phyloP scores from a whole-genome alignment of 345 rosid genomes.

The Sonneratia caseolaris region DNA sequence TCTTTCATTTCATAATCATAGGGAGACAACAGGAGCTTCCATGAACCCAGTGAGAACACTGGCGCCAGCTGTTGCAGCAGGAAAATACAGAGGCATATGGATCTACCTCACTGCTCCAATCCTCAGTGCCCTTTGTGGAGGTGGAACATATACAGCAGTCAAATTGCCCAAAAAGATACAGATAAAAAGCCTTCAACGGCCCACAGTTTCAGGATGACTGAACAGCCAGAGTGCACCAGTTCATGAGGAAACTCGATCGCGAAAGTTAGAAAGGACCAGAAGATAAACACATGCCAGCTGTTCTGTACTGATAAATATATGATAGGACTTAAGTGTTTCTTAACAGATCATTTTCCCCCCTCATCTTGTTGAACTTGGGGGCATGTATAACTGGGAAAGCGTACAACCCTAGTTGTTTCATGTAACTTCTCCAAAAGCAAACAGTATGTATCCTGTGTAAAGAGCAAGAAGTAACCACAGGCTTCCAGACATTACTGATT shows the following conservation, averaged over 20 bases:
- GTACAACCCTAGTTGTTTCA: too few species aligned
- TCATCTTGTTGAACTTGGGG: too few species aligned
- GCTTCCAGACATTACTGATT: neutral
- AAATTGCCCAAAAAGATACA: slow-evolving; percentile 59
- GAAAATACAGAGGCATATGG: slow-evolving; percentile 78
- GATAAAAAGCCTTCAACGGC: slow-evolving; percentile 25
- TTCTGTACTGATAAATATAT: neutral
- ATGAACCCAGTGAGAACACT: slow-evolving; percentile 88
- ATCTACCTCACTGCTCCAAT: slow-evolving; percentile 74
- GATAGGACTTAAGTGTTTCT: too few species aligned
- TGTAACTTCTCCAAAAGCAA: neutral
- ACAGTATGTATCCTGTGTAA: neutral
- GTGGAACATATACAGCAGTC: slow-evolving; percentile 68
- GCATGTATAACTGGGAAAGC: too few species aligned
- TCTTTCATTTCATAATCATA: slow-evolving; percentile 33
- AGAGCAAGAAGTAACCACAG: neutral
- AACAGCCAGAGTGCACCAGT: neutral
- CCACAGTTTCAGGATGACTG: slow-evolving; percentile 51
- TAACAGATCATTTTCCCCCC: too few species aligned
- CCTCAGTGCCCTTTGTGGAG: slow-evolving; percentile 76
- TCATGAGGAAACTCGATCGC: neutral
- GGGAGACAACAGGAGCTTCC: slow-evolving; percentile 66
- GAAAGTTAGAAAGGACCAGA: neutral
- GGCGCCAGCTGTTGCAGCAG: slow-evolving; percentile 83
- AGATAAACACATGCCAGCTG: neutral